Evolutionary conservation across 2,329 filamentous ascomycete species (phyloP).

Genomic region (Aspergillus udagawae): DNA sequence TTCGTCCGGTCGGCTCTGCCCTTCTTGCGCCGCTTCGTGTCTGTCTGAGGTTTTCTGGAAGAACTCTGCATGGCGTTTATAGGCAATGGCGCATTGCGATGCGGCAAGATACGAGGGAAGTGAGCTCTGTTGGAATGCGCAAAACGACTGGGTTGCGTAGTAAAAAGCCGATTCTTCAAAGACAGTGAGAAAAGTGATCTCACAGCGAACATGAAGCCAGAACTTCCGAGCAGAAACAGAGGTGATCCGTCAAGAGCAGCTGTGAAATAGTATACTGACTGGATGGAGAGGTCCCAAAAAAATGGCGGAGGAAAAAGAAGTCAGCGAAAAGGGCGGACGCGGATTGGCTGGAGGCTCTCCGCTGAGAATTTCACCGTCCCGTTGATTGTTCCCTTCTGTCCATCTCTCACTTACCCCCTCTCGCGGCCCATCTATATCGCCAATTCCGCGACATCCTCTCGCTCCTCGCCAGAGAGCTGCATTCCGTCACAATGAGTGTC

Average conservation of each 20-base stretch:
- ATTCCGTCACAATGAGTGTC: conserved; percentile 44
- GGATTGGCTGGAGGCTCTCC: conserved; percentile 18
- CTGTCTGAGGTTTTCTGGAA: conserved; percentile 21
- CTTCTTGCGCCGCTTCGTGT: conserved; percentile 41
- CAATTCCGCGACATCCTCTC: conserved; percentile 4
- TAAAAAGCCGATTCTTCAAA: conserved; percentile 2
- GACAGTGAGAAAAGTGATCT: conserved; percentile 3
- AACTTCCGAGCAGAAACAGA: neutral
- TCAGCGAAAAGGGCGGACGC: conserved; percentile 14
- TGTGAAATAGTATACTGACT: neutral
- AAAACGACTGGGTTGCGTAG: conserved; percentile 4
- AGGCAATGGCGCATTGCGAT: conserved; percentile 19
- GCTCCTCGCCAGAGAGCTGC: conserved; percentile 28
- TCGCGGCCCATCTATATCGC: conserved; percentile 2
- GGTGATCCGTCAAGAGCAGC: neutral
- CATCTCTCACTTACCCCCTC: neutral
- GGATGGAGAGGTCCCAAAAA: neutral
- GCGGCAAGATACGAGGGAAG: conserved; percentile 4
- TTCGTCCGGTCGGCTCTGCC: conserved; percentile 56
- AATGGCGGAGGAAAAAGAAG: conserved; percentile 5
- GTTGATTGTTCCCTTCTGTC: conserved; percentile 5
- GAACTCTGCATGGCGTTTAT: conserved; percentile 24
- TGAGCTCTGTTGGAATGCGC: neutral
- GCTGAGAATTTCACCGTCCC: conserved; percentile 25
- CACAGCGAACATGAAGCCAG: conserved; percentile 9